These are phyloP conservation scores for Cucumis sativus DNA, from an alignment of 306 rosid species.

Conservation along the genomic window DNA sequence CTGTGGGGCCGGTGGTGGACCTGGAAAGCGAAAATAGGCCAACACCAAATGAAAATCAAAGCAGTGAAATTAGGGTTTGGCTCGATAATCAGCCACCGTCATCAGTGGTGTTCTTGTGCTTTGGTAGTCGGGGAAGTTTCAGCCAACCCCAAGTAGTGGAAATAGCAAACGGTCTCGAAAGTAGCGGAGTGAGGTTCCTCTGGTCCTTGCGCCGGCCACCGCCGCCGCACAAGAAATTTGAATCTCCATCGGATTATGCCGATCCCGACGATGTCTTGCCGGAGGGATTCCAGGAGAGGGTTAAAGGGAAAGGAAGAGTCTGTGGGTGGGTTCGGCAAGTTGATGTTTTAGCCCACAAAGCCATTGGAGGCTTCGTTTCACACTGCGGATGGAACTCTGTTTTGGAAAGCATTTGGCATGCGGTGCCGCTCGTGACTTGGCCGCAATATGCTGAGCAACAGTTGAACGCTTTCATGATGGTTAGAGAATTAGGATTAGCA, in stretches of 20 bases:
- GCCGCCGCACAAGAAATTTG: neutral
- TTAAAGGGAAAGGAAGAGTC: slow-evolving; percentile 13
- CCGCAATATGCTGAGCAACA: slow-evolving; percentile 27
- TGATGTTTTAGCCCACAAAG: slow-evolving; percentile 12
- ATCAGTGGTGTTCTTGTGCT: slow-evolving; percentile 57
- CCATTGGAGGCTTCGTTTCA: slow-evolving; percentile 28
- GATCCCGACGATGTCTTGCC: neutral
- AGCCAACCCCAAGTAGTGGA: neutral
- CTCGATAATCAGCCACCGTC: slow-evolving; percentile 41
- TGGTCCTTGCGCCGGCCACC: neutral
- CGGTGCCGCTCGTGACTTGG: slow-evolving; percentile 22
- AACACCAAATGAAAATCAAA: neutral
- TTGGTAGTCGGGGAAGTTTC: slow-evolving; percentile 3
- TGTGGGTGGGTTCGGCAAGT: slow-evolving; percentile 29
- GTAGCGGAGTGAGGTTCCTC: neutral
- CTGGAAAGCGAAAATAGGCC: neutral
- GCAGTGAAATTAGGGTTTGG: neutral
- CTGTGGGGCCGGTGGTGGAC: slow-evolving; percentile 43
- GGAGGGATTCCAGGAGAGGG: slow-evolving; percentile 11
- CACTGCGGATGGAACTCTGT: slow-evolving; percentile 35
- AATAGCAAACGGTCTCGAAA: neutral
- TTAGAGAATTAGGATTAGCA: slow-evolving; percentile 21
- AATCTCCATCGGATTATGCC: slow-evolving; percentile 4
- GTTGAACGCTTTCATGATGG: slow-evolving; percentile 19
- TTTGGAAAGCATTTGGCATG: slow-evolving; percentile 22